Conservation (phyloP, 352 stramenopile genomes). For the Vaucheria bursata region DNA sequence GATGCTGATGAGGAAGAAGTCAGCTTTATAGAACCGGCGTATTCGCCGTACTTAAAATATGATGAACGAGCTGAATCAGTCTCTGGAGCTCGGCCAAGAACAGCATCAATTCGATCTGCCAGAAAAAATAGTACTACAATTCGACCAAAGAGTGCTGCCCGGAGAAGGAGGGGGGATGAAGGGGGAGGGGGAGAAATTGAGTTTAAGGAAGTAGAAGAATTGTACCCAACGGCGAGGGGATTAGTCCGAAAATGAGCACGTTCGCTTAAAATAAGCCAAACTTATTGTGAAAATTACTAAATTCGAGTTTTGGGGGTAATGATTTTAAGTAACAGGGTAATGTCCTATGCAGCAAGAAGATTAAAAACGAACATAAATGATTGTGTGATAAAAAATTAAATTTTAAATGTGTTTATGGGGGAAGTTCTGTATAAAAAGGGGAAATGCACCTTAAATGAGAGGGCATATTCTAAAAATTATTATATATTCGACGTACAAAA, state of each 20-base stretch:
- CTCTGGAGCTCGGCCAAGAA: background rate
- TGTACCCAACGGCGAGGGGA: conserved; percentile 42
- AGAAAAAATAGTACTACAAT: background rate
- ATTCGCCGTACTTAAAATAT: background rate
- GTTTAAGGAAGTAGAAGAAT: conserved; percentile 45
- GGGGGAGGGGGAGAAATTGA: conserved; percentile 24
- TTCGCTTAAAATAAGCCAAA: too few species aligned
- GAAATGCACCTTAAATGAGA: too few species aligned
- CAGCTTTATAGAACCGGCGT: conserved; percentile 13
- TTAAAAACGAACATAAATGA: too few species aligned
- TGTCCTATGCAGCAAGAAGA: too few species aligned
- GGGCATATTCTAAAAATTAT: too few species aligned
- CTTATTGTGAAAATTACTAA: too few species aligned
- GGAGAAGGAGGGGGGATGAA: conserved; percentile 16
- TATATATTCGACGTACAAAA: too few species aligned
- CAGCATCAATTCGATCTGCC: background rate
- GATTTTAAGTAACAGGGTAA: too few species aligned
- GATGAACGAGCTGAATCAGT: conserved; percentile 5
- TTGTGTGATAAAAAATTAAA: too few species aligned
- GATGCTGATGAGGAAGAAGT: conserved; percentile 46
- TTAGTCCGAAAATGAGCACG: conserved; percentile 33
- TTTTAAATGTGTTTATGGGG: too few species aligned
- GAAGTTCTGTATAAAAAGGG: too few species aligned
- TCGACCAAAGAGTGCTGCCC: conserved; percentile 32
- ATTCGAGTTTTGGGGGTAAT: too few species aligned